Evolutionary conservation across 768 basidiomycete genomes (phyloP), one percentile per base, ranked within the genome.

Genomic region (Kwoniella europaea): DNA sequence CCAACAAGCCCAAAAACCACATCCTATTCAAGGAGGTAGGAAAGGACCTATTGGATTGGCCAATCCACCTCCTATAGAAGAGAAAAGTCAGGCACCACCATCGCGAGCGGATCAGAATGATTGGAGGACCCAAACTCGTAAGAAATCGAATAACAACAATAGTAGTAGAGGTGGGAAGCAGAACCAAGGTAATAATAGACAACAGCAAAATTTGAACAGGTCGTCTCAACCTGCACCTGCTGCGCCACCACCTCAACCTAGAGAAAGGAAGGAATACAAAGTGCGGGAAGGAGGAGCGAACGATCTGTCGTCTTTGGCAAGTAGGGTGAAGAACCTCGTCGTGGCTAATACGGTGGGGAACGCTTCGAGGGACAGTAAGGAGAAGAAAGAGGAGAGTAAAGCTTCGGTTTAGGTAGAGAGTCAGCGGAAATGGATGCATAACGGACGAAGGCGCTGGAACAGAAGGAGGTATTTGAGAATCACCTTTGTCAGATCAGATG

Each of bases 221-320:
- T 9, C 35, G 35, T 6, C 46, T 20, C 42, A 61, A 13, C 41
- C 59, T 16, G 18, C 62, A 50, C 44, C 55, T 20, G 29, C 20
- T n/a, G 4, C 46, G 7, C 24, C 42, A 15, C 10, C 68, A 7
- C 15, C 67, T 20, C 65, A 64, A 58, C 71, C 72, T 13, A 71
- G 75, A 42, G 72, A 75, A 24, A 57, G 77, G 20, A 78, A 74
- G 59, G 79, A 80, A 60, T 69, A 78, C 27, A 76, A 71, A 46
- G 60, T 80, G 9, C 63, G 75, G 10, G 55, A 74, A 66, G 77
- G 77, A 1, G 75, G 77, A 7, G 69, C 73, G n/a, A 76, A 70
- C 35, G 79, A 75, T 71, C 24, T 76, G 24, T 63, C 66, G 5
- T 67, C 53, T 41, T 62, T 78, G 52, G 77, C 77, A 22, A 71